phyloP scores from a whole-genome alignment of 108 stramenopile species.

The Nitzschia inconspicua region DNA sequence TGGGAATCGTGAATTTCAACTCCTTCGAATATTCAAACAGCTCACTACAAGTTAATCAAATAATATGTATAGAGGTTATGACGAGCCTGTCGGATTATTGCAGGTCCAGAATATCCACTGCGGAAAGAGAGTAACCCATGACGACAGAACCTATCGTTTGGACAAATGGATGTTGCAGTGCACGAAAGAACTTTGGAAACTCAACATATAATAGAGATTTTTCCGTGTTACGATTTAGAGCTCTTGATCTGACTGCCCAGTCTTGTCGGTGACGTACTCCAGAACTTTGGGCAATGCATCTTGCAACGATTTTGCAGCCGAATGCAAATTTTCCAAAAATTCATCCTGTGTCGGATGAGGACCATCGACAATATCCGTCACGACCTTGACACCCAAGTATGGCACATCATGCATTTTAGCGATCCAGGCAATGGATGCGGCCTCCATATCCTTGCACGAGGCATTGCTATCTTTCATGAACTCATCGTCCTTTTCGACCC shows the following conservation, averaged over 20 bases:
- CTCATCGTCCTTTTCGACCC: conserved; percentile 69
- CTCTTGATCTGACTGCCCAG: conserved; percentile 43
- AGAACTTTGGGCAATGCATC: conserved; percentile 85
- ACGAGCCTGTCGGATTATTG: too few relatives aligned
- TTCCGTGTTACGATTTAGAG: conserved; percentile 21
- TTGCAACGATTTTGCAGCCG: conserved; percentile 88
- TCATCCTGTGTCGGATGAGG: conserved; percentile 88
- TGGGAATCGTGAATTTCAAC: not conserved
- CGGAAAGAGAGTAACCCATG: too few relatives aligned
- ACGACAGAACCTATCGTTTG: too few relatives aligned
- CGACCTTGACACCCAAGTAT: conserved; percentile 94
- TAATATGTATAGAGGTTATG: too few relatives aligned
- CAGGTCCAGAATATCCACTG: too few relatives aligned
- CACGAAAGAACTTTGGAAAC: too few relatives aligned
- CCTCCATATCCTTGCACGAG: conserved; percentile 97
- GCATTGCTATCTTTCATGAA: conserved; percentile 85
- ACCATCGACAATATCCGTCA: conserved; percentile 95
- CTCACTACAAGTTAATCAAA: too few relatives aligned
- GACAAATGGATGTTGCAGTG: too few relatives aligned
- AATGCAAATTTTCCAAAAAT: conserved; percentile 89
- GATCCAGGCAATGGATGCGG: conserved; percentile 92
- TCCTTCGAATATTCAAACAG: too few relatives aligned
- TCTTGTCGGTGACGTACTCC: conserved; percentile 73
- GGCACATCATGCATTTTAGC: conserved; percentile 72
- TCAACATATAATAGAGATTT: too few relatives aligned